These are phyloP conservation scores for Fagopyrum tataricum DNA, from an alignment of 148 eudicot species.

Conservation along the genomic window DNA sequence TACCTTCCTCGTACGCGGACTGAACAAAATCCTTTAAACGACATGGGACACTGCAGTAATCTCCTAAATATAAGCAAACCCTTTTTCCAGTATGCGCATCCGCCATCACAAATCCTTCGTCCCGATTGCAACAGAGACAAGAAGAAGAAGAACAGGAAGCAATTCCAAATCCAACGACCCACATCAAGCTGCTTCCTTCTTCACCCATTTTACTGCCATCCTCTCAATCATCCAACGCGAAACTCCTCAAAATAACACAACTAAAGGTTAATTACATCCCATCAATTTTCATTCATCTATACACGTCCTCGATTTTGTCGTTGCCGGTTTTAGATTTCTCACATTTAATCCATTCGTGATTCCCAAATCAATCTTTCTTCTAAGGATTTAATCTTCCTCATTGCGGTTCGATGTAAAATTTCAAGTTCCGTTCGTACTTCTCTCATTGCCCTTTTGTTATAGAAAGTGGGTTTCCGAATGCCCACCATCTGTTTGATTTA, in stretches of 20 bases:
- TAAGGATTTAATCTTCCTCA: not conserved
- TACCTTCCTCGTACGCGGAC: not conserved
- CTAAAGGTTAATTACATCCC: not conserved
- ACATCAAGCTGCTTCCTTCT: not conserved
- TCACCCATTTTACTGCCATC: not conserved
- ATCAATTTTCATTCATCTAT: not conserved
- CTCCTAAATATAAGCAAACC: not conserved
- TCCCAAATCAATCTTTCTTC: not conserved
- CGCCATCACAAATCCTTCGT: not conserved
- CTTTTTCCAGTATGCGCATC: not conserved
- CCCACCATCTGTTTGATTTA: conserved; percentile 1
- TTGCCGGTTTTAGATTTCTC: not conserved
- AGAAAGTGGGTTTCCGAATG: not conserved
- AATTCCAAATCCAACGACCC: not conserved
- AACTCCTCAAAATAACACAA: not conserved
- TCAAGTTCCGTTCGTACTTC: not conserved
- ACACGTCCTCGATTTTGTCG: not conserved
- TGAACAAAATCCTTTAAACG: not conserved
- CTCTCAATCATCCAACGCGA: not conserved
- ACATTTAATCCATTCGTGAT: not conserved
- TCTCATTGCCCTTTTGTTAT: not conserved
- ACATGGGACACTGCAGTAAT: too few species aligned
- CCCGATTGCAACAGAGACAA: not conserved
- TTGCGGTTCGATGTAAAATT: not conserved
- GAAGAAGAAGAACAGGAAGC: not conserved